Base-by-base conservation (phyloP, 129 eudicot species). In the Artemisia tridentata region DNA sequence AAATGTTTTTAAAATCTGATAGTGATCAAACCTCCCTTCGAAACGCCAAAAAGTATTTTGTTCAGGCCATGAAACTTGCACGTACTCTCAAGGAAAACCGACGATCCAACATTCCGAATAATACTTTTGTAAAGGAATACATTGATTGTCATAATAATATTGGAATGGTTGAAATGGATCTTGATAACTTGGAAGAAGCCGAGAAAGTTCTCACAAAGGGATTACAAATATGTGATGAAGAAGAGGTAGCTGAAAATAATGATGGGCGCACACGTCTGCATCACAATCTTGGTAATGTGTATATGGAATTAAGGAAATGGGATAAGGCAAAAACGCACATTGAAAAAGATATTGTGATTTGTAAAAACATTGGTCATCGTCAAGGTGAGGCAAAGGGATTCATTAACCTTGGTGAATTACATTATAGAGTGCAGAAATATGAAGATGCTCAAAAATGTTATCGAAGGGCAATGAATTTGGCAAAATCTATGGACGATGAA, bases 361-460 rank as follows among this genome's bases (percentile, higher is more conserved):
- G 99, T 74, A 69, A 82, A 14, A 68, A 72, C 41, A 90, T 95
- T 47, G 80, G 84, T 58, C 99, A 95, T 79, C 41, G 76, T 58
- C 93, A 85, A 83, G 99, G 99, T 67, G 97, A 95, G 80, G 97
- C 99, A 16, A 95, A 95, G 68, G 99, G 99, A 52, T 95, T 80
- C 69, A 79, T 90, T 19, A 95, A 95, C 81, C 97, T 87, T 27
- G 99, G 99, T 50, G 99, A 87, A 78, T 67, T 90, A 78, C 80
- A 80, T 79, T 82, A 83, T 71, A 83, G 86, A 79, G 78, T 75
- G 73, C 99, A 95, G 67, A 87, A 77, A 67, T 95, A 83, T 59
- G 79, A 77, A 43, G 93, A 90, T 58, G 95, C 99, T 41, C 72
- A 53, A 54, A 64, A 46, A 68, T 87, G 96, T 79, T 95, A 95